Evolutionary conservation across 1,284 basidiomycete species (phyloP), one percentile per base, ranked within the genome.

Genomic region (Bondarzewia mesenterica): DNA sequence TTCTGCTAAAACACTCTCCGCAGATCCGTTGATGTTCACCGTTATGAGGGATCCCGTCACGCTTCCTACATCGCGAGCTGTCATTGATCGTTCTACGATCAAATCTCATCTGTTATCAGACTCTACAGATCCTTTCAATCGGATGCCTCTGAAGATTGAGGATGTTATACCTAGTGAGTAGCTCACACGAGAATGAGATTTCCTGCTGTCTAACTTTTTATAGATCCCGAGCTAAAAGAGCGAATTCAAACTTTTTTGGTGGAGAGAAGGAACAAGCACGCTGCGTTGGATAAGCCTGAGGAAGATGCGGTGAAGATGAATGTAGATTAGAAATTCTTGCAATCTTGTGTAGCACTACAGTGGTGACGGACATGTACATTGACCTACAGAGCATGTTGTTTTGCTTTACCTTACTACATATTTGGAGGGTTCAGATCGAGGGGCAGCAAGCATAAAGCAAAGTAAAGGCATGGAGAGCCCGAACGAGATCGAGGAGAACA

Each of bases 1-100:
- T 39, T 36, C 49, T 20, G 27, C 12, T 10, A n/a, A 32, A 32
- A 12, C 29, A 32, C n/a, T 7, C 8, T 32, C 16, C 50, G 5
- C 57, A 95, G 93, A 96, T 65, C 91, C 93, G 1, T 71, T 97
- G 54, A 93, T 96, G 85, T 89, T 80, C 56, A 93, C 91, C 1
- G 62, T 99, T 50, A 99, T 99, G 96, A 85, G 84, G 50, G 93
- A 99, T 63, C 96, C 96, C 1, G 95, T 99, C 51, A 80, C 82
- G 38, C 67, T 99, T 43, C 96, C 96, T 0, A 83, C 88, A 0
- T 97, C 93, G 2, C 78, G 75, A 48, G 73, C 82, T 0, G 77
- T 89, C 23, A 67, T 99, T 42, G 96, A 99, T 64, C 80, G 89
- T 36, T 78, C 88, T 1, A 99, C 95, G 1, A 99, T 99, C 72